These are phyloP conservation scores for Talaromyces sp. DNA, from an alignment of 2,329 filamentous ascomycete species.

Conservation along the genomic window DNA sequence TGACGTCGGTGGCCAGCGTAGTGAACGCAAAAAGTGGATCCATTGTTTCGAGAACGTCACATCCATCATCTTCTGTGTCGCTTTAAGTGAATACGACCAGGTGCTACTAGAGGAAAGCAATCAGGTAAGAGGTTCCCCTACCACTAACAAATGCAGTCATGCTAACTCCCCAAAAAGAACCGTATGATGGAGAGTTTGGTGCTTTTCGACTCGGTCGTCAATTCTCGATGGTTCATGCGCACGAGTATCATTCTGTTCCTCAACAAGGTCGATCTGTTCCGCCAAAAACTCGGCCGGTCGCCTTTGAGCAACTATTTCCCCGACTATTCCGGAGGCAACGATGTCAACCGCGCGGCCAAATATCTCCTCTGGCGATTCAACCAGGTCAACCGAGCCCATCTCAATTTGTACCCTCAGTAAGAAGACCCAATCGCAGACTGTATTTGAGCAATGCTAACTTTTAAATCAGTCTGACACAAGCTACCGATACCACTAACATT, in stretches of 20 bases:
- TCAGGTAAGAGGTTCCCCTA: constrained; percentile 60
- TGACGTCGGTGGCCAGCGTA: constrained; percentile 93
- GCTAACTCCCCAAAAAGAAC: constrained; percentile 59
- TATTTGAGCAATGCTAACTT: neutral
- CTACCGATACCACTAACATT: constrained; percentile 97
- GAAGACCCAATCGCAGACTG: constrained; percentile 35
- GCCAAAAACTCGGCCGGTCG: constrained; percentile 84
- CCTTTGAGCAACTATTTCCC: constrained; percentile 94
- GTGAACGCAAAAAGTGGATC: constrained; percentile 99
- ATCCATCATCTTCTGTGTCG: constrained; percentile 98
- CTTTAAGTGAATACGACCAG: constrained; percentile 96
- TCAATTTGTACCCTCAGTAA: constrained; percentile 97
- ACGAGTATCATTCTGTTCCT: constrained; percentile 98
- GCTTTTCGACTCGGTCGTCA: constrained; percentile 96
- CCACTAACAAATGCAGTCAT: neutral
- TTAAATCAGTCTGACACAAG: constrained; percentile 77
- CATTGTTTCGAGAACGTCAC: constrained; percentile 99
- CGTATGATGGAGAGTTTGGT: constrained; percentile 99
- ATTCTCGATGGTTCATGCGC: constrained; percentile 98
- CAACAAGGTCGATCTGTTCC: constrained; percentile 98
- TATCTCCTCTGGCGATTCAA: constrained; percentile 98
- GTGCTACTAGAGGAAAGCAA: constrained; percentile 94
- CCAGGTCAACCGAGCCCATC: constrained; percentile 91
- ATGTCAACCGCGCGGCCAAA: constrained; percentile 96
- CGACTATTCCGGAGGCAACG: constrained; percentile 94